Evolutionary conservation across 352 stramenopile species (phyloP).

Genomic region (Globisporangium carolinianum): DNA sequence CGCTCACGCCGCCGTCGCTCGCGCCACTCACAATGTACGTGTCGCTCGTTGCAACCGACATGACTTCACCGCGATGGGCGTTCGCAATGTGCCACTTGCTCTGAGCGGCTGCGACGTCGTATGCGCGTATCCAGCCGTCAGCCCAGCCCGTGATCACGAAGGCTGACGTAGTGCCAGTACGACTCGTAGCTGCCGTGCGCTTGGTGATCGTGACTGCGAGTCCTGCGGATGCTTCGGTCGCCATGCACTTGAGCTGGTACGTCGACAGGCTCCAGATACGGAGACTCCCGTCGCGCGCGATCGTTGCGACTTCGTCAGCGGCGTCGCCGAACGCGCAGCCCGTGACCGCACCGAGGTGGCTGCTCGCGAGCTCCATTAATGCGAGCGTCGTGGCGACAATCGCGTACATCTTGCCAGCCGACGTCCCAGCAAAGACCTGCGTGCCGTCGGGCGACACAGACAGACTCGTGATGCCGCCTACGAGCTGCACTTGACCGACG

Average conservation of each 20-base stretch:
- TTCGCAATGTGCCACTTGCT: conserved; percentile 84
- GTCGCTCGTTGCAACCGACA: conserved; percentile 45
- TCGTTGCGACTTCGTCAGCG: conserved; percentile 60
- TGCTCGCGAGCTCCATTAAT: conserved; percentile 47
- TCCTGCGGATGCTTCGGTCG: conserved; percentile 44
- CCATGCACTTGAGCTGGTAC: conserved; percentile 62
- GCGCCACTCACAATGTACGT: conserved; percentile 79
- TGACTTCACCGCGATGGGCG: conserved; percentile 83
- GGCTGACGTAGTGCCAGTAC: background rate
- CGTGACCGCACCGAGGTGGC: conserved; percentile 58
- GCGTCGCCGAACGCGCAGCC: conserved; percentile 52
- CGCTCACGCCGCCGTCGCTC: conserved; percentile 79
- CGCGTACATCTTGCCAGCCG: conserved; percentile 69
- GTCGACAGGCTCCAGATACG: conserved; percentile 63
- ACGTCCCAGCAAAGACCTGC: conserved; percentile 61
- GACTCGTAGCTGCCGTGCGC: background rate
- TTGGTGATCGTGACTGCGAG: conserved; percentile 40
- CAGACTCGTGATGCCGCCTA: conserved; percentile 74
- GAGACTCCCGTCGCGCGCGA: conserved; percentile 62
- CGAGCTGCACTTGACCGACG: conserved; percentile 71
- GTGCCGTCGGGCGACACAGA: conserved; percentile 47
- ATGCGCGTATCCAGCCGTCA: conserved; percentile 71
- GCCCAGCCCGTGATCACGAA: conserved; percentile 60
- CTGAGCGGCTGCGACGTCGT: conserved; percentile 34
- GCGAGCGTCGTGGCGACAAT: conserved; percentile 43